A percentile compares a stretch with the other conserved stretches of the same genome.
Conservation (phyloP, 2,329 filamentous ascomycete species). For the Malbranchea zuffiana region DNA sequence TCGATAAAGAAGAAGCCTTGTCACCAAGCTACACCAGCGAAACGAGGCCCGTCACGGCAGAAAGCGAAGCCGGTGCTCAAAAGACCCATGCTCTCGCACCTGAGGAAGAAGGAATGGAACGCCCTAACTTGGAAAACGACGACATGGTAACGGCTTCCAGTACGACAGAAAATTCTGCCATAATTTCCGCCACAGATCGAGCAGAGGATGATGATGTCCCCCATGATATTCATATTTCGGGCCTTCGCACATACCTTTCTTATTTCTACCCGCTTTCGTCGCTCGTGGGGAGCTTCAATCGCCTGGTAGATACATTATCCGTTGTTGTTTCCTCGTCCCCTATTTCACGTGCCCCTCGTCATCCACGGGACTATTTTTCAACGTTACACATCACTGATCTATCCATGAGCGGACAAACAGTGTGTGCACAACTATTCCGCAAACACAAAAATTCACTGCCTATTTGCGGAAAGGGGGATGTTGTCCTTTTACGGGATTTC, state of each 20-base stretch:
- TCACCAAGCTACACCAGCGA: too few species aligned
- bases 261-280: constrained; percentile 36
- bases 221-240: constrained; percentile 24
- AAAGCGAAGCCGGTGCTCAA: too few species aligned
- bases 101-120: too few species aligned
- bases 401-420: constrained; percentile 30
- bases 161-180: too few species aligned
- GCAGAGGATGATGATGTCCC: too few species aligned
- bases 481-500: constrained; percentile 37
- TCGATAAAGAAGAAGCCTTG: background rate
- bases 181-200: too few species aligned
- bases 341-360: constrained; percentile 26
- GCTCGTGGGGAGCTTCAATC: constrained; percentile 33
- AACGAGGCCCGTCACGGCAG: too few species aligned
- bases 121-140: too few species aligned
- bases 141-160: too few species aligned
- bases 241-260: constrained; percentile 31
- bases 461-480: constrained; percentile 28
- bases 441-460: constrained; percentile 32
- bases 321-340: constrained; percentile 27
- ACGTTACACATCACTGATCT: constrained; percentile 36
- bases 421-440: constrained; percentile 35
- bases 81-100: too few species aligned
- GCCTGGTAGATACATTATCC: constrained; percentile 33
- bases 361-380: constrained; percentile 31